Evolutionary conservation across 345 rosid species (phyloP).

Genomic region (Rhodamnia rubescens): DNA sequence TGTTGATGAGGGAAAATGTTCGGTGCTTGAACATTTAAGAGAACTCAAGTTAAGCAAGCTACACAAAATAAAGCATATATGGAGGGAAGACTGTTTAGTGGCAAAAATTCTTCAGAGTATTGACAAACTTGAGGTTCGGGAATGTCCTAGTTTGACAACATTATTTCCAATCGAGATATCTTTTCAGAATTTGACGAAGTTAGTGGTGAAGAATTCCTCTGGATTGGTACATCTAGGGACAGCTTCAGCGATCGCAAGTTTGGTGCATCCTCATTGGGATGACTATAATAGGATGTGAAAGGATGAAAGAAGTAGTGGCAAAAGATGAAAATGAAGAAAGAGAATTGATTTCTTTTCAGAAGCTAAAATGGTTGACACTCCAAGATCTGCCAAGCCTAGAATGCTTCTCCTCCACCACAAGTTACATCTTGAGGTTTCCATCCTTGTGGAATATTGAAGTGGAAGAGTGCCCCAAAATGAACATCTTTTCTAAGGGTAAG

Average conservation of each 20-base stretch:
- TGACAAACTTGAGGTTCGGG: not conserved
- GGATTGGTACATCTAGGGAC: not conserved
- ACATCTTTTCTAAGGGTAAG: fast-evolving
- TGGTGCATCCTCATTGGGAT: fast-evolving
- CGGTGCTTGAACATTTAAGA: not conserved
- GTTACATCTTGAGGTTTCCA: not conserved
- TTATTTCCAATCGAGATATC: not conserved
- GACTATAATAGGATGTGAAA: not conserved
- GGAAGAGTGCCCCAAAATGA: not conserved
- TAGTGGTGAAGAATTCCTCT: not conserved
- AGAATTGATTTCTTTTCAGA: not conserved
- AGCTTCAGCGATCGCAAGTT: fast-evolving
- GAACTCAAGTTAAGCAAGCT: not conserved
- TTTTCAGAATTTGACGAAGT: fast-evolving
- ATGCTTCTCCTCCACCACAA: not conserved
- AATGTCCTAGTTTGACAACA: not conserved
- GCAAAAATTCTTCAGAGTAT: not conserved
- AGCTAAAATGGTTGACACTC: fast-evolving
- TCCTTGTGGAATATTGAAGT: fast-evolving
- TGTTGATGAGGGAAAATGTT: not conserved
- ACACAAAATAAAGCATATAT: not conserved
- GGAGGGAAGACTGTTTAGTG: not conserved
- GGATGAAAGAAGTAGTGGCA: not conserved
- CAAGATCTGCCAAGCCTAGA: not conserved
- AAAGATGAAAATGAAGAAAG: not conserved